Conservation (phyloP, 2,329 filamentous ascomycete species). For the Herpotrichia juniperi region DNA sequence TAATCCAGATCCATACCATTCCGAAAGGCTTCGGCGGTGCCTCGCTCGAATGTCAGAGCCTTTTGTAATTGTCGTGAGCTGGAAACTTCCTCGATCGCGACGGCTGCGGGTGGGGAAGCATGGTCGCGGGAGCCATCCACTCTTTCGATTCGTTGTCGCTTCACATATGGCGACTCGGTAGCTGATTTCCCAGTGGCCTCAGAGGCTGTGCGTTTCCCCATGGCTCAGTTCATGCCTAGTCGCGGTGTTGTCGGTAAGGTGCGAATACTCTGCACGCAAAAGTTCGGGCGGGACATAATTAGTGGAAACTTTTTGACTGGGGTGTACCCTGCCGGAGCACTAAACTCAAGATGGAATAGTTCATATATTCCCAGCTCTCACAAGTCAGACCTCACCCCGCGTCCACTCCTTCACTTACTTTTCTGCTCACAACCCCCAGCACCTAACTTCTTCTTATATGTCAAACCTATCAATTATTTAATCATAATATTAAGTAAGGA, state of each 20-base stretch:
- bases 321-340: neutral
- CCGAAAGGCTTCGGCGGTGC: conserved; percentile 33
- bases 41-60: conserved; percentile 45
- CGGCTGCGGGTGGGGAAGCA: conserved; percentile 25
- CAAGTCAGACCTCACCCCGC: neutral
- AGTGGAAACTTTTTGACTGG: conserved; percentile 11
- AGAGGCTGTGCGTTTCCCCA: conserved; percentile 39
- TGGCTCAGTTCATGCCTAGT: conserved; percentile 11
- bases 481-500: no score
- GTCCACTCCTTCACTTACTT: no score
- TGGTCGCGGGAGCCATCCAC: conserved; percentile 30
- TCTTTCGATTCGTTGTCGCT: conserved; percentile 39
- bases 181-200: conserved; percentile 33
- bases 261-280: conserved; percentile 1
- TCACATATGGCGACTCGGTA: conserved; percentile 29
- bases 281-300: conserved; percentile 6
- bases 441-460: no score
- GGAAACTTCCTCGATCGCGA: conserved; percentile 35
- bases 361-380: neutral
- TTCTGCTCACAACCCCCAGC: no score
- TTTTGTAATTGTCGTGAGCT: conserved; percentile 43
- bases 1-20: conserved; percentile 34
- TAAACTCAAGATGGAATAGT: neutral
- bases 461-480: no score
- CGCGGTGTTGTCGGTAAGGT: neutral